Percentiles rank a stretch among this genome's conserved stretches.
Evolutionary conservation across 164 flowering plant genomes (phyloP).

Genomic region (Vitis rotundifolia): DNA sequence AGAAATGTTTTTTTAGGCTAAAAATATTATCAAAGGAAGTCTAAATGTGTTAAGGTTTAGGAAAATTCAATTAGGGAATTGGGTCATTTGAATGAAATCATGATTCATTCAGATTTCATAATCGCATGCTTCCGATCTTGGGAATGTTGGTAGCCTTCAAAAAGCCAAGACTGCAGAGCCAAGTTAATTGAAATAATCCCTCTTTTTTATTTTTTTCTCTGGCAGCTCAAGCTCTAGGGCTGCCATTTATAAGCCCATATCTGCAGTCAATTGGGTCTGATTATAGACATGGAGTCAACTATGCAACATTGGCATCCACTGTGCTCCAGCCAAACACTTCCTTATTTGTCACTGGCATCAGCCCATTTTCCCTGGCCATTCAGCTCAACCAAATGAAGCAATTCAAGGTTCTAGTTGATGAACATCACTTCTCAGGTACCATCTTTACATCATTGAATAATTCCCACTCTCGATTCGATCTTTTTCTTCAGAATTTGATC

Average conservation of each 20-base stretch:
- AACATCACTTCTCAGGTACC: constrained; percentile 30
- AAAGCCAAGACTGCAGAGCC: too few relatives aligned
- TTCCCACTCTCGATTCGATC: not conserved
- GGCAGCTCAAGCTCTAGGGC: constrained; percentile 81
- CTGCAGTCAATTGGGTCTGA: constrained; percentile 79
- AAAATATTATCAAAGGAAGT: too few relatives aligned
- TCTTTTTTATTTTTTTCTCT: not conserved
- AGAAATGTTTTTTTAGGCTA: too few relatives aligned
- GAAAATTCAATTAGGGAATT: too few relatives aligned
- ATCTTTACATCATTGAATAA: constrained; percentile 1
- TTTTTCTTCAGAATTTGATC: not conserved
- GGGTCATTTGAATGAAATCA: too few relatives aligned
- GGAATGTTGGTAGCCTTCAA: too few relatives aligned
- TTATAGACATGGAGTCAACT: constrained; percentile 81
- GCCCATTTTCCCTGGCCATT: constrained; percentile 86
- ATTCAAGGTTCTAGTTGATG: constrained; percentile 54
- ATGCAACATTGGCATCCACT: constrained; percentile 85
- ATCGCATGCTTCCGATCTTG: too few relatives aligned
- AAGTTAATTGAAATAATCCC: too few relatives aligned
- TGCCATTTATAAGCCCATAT: constrained; percentile 84
- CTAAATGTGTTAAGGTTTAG: too few relatives aligned
- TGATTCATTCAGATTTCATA: too few relatives aligned
- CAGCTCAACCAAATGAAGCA: constrained; percentile 93
- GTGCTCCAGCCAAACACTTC: constrained; percentile 82
- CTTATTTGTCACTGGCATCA: constrained; percentile 74